phyloP scores from a whole-genome alignment of 345 rosid genomes.

The Acer negundo region DNA sequence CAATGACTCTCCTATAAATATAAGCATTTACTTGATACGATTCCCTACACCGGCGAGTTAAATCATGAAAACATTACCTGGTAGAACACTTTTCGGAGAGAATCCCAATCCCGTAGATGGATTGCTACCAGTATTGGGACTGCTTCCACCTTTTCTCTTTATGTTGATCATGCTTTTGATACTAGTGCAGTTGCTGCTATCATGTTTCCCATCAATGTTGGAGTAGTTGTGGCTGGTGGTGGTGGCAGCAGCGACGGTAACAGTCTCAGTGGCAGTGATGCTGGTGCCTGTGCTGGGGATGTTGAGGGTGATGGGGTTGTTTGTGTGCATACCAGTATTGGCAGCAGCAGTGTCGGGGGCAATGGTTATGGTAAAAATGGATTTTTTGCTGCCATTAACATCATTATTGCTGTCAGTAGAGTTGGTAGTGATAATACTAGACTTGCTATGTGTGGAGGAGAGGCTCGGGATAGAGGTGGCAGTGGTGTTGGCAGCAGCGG shows the following conservation, averaged over 20 bases:
- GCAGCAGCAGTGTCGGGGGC: background rate
- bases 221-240: background rate
- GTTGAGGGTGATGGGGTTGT: background rate
- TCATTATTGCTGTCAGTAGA: background rate
- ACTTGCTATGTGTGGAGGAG: background rate
- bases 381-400: conserved; percentile 4
- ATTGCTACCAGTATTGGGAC: conserved; percentile 15
- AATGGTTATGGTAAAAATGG: background rate
- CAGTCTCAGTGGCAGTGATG: conserved; percentile 15
- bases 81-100: conserved; percentile 68
- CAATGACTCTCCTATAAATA: background rate
- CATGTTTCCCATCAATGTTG: conserved; percentile 24
- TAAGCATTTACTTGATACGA: background rate
- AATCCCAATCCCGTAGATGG: conserved; percentile 36
- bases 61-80: conserved; percentile 37
- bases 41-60: too few relatives aligned
- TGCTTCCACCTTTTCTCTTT: conserved; percentile 20
- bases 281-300: conserved; percentile 6
- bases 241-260: background rate
- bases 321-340: background rate
- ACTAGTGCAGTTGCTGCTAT: conserved; percentile 20
- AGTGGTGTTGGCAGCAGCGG: background rate
- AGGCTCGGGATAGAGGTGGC: background rate
- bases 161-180: conserved; percentile 9
- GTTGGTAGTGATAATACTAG: background rate